phyloP scores from a whole-genome alignment of 208 protist species.

The Histomonas meleagridis region DNA sequence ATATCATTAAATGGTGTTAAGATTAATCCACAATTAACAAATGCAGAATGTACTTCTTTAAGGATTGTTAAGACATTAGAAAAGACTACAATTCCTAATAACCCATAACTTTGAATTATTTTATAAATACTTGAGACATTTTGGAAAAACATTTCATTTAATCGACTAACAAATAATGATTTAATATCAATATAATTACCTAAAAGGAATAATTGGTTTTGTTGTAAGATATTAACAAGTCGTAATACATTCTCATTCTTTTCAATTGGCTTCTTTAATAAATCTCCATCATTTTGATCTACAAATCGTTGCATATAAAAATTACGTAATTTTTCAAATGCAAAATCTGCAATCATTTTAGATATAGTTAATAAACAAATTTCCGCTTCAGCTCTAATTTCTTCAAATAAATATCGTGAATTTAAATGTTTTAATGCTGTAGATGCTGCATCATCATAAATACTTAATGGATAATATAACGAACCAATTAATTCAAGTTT shows the following conservation, averaged over 20 bases:
- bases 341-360: constrained; percentile 7
- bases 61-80: not conserved
- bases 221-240: not conserved
- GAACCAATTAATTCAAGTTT: not conserved
- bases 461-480: not conserved
- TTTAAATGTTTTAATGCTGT: not conserved
- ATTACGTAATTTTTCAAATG: not conserved
- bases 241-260: not conserved
- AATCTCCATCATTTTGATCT: not conserved
- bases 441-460: constrained; percentile 23
- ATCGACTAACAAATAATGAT: not conserved
- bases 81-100: not conserved
- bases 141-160: not conserved
- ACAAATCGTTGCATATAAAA: not conserved
- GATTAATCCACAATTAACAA: not conserved
- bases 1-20: not conserved
- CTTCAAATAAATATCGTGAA: not conserved
- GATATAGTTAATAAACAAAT: not conserved
- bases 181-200: not conserved
- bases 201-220: not conserved
- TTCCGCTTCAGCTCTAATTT: not conserved
- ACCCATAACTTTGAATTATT: not conserved
- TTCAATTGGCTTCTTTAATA: not conserved
- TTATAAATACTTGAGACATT: not conserved
- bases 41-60: not conserved